Conservation (phyloP, 1,284 basidiomycete species). For the Ganoderma leucocontextum region DNA sequence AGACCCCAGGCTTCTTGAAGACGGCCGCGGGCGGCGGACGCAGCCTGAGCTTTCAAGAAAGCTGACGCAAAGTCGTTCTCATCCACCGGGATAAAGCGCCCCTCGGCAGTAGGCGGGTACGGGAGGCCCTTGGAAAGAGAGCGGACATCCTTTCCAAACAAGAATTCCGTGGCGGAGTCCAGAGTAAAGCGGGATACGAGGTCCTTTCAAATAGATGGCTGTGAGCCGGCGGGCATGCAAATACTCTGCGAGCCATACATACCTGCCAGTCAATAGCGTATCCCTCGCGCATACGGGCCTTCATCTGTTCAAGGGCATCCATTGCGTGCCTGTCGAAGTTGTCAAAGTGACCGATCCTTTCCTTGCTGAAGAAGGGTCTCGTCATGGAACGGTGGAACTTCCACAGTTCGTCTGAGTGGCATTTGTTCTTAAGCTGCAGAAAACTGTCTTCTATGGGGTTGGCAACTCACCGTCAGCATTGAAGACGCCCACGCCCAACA, state of each 20-base stretch:
- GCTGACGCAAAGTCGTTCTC: conserved; percentile 41
- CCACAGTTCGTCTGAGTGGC: conserved; percentile 40
- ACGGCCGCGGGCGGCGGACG: conserved; percentile 47
- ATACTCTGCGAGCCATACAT: conserved; percentile 7
- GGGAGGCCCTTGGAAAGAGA: conserved; percentile 41
- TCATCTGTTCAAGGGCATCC: conserved; percentile 42
- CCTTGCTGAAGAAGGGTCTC: conserved; percentile 60
- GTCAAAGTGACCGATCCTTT: conserved; percentile 58
- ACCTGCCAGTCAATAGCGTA: conserved; percentile 63
- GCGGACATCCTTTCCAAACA: conserved; percentile 47
- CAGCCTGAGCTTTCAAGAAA: conserved; percentile 45
- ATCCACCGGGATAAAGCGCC: conserved; percentile 28
- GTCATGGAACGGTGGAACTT: conserved; percentile 60
- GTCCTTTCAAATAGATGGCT: conserved; percentile 39
- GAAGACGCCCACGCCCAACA: conserved; percentile 49
- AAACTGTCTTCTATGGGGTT: neutral
- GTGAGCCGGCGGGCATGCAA: conserved; percentile 1
- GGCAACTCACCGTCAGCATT: conserved; percentile 45
- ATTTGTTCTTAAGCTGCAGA: neutral
- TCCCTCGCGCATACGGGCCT: conserved; percentile 48
- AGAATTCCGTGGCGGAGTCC: conserved; percentile 50
- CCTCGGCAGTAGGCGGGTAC: conserved; percentile 38
- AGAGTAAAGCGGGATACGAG: conserved; percentile 47
- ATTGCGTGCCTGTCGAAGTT: conserved; percentile 52
- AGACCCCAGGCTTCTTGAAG: conserved; percentile 54